Base-by-base conservation (phyloP, 805 yeast genomes). In the Cyberlindnera bimundalis region DNA sequence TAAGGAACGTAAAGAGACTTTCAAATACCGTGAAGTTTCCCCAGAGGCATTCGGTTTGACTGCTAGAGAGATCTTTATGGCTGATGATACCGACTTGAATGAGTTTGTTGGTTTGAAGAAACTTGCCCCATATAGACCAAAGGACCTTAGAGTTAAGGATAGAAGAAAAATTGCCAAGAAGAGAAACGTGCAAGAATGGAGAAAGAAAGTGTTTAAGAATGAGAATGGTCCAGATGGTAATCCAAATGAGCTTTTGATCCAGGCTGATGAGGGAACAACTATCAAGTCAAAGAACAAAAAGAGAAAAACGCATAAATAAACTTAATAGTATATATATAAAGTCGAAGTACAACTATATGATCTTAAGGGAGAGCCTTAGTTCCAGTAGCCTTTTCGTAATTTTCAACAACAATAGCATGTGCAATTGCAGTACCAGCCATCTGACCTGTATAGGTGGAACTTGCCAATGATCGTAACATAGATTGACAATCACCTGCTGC, bases 11-110 rank as follows among this genome's bases (percentile, higher is more conserved):
- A 71, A 61, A 5, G 70, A 68, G 3, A 74, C 70, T 40, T 91
- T 93, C 73, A 81, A 79, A 53, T 93, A 93, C 60, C 77, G 97
- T 55, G 96, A 89, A 53, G 98, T 93, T 4, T 89, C 96, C 1
- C 97, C 99, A 8, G 98, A 93, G 56, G 68, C 89, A 9, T 93
- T 77, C 65, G 98, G 98, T 11, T 71, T 93, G 35, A 72, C 85
- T 0, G 75, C 93, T 0, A 73, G 93, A 47, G 99, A 93, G 54
- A 93, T 93, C 35, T 69, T 93, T 39, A 66, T 87, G 43, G 99
- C 99, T 12, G 91, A 86, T 56, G 99, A 93, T 60, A 72, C 74
- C 46, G 84, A 83, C 35, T 71, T 93, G 62, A 93, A 93, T 63
- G 83, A 81, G 42, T 89, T 73, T 55, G 81, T 89, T 43, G 93